These are phyloP conservation scores for Trichophyton simii DNA, from an alignment of 2,329 filamentous ascomycete species.

Conservation along the genomic window DNA sequence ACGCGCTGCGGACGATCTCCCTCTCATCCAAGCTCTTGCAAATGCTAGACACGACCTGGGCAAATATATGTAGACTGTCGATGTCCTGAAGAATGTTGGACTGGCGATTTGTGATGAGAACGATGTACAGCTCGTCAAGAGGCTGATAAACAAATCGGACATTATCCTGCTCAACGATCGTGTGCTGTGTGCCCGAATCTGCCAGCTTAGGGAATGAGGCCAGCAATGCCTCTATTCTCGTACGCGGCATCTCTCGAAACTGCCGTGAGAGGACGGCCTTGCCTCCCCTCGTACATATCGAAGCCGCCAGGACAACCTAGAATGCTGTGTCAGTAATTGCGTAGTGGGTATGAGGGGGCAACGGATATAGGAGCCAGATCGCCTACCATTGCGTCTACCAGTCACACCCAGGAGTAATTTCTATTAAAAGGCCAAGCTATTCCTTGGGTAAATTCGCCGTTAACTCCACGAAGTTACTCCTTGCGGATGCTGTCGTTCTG, in stretches of 20 bases:
- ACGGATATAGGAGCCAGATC: background rate
- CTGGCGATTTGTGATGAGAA: constrained; percentile 97
- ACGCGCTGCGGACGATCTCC: constrained; percentile 89
- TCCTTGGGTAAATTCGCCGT: background rate
- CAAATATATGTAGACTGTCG: constrained; percentile 93
- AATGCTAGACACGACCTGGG: constrained; percentile 90
- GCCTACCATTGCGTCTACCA: constrained; percentile 20
- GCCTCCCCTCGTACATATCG: constrained; percentile 95
- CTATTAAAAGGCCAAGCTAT: background rate
- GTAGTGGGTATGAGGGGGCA: constrained; percentile 10
- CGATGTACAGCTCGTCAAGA: constrained; percentile 98
- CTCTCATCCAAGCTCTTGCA: constrained; percentile 93
- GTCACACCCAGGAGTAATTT: background rate
- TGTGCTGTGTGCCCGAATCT: constrained; percentile 91
- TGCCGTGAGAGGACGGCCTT: constrained; percentile 97
- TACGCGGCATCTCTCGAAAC: constrained; percentile 95
- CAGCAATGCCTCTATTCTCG: constrained; percentile 88
- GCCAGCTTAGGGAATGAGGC: constrained; percentile 97
- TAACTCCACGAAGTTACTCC: background rate
- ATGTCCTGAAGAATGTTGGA: constrained; percentile 99
- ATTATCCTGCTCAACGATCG: constrained; percentile 97
- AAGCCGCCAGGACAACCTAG: constrained; percentile 94
- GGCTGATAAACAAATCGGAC: constrained; percentile 99
- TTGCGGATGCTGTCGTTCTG: background rate
- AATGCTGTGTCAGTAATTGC: constrained; percentile 6